Evolutionary conservation across 257 asterid genomes (phyloP), one percentile per base, ranked within the genome.

Genomic region (Solanum piurae): DNA sequence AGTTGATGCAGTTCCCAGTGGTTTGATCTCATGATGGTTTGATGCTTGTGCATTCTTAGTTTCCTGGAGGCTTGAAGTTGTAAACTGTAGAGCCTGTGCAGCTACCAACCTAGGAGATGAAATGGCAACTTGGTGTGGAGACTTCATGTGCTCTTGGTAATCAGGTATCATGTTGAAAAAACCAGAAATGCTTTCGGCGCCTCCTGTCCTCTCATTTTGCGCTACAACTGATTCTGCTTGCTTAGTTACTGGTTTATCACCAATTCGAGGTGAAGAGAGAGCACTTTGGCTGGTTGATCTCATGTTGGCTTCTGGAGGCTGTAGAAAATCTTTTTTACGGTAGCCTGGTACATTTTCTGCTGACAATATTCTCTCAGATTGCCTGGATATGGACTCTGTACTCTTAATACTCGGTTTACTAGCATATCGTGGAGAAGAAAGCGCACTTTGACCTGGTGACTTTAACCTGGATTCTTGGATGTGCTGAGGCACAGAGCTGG

Each of bases 261-360:
- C 79, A 84, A 20, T 64, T 2, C 10, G 88, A 29, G 93, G 88
- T 21, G 93, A 90, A 86, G 93, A 82, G 85, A 55, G 58, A 14
- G 69, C 44, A 52, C 27, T 62, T 49, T 86, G 87, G 71, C 36
- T 52, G 13, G 84, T 37, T 49, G 88, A 64, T 77, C 40, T 66
- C 29, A 66, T 85, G 86, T 88, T 74, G 27, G 90, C 90, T 73
- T 89, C 93, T 46, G 69, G 83, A 71, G 74, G 87, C 82, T 90
- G 88, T 86, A 5, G 88, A 31, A 87, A 86, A 25, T 73, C 87
- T 60, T 85, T 89, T 42, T 40, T 77, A 64, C 76, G 29, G 82
- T 88, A 34, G 86, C 82, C 31, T 25, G 55, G 69, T 75, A 68
- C 20, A 3, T 46, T 88, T 85, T 87, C 88, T 87, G 75, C 89